phyloP scores from a whole-genome alignment of 768 basidiomycete species.

The Rhizopogon roseolus region DNA sequence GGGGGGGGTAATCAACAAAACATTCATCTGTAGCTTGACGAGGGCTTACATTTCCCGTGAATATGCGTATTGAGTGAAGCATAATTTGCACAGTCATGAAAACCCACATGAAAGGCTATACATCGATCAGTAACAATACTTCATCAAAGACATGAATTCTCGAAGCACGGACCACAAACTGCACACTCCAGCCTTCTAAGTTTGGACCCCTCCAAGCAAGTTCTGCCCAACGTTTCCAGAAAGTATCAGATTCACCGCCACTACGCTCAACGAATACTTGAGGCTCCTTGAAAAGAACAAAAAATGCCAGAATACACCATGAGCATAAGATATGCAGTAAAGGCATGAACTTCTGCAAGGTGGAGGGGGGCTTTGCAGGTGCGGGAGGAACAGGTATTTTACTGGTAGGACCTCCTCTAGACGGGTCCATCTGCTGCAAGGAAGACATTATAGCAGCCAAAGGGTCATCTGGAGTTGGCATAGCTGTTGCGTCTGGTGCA shows the following conservation, averaged over 20 bases:
- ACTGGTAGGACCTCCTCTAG: slow-evolving; percentile 17
- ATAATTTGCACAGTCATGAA: slow-evolving; percentile 70
- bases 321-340: slow-evolving; percentile 59
- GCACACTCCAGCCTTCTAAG: slow-evolving; percentile 42
- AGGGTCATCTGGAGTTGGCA: slow-evolving; percentile 34
- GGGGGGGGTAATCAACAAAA: slow-evolving; percentile 3
- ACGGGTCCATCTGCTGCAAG: slow-evolving; percentile 19
- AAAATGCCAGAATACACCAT: slow-evolving; percentile 64
- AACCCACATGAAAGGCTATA: slow-evolving; percentile 78
- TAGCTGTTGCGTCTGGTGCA: slow-evolving; percentile 13
- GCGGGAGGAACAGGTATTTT: slow-evolving; percentile 21
- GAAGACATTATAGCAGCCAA: slow-evolving; percentile 40
- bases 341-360: slow-evolving; percentile 57
- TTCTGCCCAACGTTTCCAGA: slow-evolving; percentile 64
- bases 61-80: slow-evolving; percentile 69
- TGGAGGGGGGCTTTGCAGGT: slow-evolving; percentile 33
- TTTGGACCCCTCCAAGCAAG: slow-evolving; percentile 36
- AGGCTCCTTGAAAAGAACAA: slow-evolving; percentile 65
- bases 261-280: slow-evolving; percentile 35
- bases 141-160: slow-evolving; percentile 2
- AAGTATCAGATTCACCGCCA: slow-evolving; percentile 27
- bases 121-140: slow-evolving; percentile 5
- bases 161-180: slow-evolving; percentile 47
- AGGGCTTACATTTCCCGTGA: slow-evolving; percentile 58
- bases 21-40: background rate